These are phyloP conservation scores for Cladophialophora bantiana DNA, from an alignment of 2,329 filamentous ascomycete genomes.

Conservation along the genomic window DNA sequence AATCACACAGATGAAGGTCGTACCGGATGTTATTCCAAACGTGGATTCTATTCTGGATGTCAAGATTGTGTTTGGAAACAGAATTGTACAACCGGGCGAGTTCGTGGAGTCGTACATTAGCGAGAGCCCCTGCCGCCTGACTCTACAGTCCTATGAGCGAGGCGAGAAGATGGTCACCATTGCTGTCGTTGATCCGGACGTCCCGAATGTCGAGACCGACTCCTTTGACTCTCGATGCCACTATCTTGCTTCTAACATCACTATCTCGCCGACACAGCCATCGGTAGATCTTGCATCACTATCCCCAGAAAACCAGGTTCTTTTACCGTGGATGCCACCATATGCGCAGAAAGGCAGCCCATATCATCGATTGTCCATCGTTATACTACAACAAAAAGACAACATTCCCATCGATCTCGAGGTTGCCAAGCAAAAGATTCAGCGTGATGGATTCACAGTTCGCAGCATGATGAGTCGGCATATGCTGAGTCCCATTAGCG, in stretches of 20 bases:
- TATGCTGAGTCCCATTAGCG: slow-evolving; percentile 74
- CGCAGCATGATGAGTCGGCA: slow-evolving; percentile 76
- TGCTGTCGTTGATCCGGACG: slow-evolving; percentile 87
- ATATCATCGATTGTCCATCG: slow-evolving; percentile 86
- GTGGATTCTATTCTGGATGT: slow-evolving; percentile 82
- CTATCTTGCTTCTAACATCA: slow-evolving; percentile 79
- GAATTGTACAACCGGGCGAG: slow-evolving; percentile 75
- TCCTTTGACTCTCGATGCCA: slow-evolving; percentile 82
- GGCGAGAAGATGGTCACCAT: slow-evolving; percentile 84
- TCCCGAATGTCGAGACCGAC: slow-evolving; percentile 78
- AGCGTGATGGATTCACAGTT: slow-evolving; percentile 74
- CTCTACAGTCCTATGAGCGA: slow-evolving; percentile 82
- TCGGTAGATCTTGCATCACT: slow-evolving; percentile 71
- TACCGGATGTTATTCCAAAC: slow-evolving; percentile 84
- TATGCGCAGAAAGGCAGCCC: slow-evolving; percentile 87
- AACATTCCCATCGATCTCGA: slow-evolving; percentile 65
- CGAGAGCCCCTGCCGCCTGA: slow-evolving; percentile 75
- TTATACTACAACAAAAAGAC: slow-evolving; percentile 80
- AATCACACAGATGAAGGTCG: slow-evolving; percentile 82
- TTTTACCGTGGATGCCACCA: slow-evolving; percentile 82
- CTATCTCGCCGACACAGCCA: slow-evolving; percentile 66
- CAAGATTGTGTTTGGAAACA: slow-evolving; percentile 77
- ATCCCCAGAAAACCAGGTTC: slow-evolving; percentile 68
- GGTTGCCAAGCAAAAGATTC: slow-evolving; percentile 60
- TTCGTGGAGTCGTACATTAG: slow-evolving; percentile 77